Evolutionary conservation across 495 filamentous ascomycete species (phyloP), one percentile per base, ranked within the genome.

Genomic region (Aspergillus biplanus): DNA sequence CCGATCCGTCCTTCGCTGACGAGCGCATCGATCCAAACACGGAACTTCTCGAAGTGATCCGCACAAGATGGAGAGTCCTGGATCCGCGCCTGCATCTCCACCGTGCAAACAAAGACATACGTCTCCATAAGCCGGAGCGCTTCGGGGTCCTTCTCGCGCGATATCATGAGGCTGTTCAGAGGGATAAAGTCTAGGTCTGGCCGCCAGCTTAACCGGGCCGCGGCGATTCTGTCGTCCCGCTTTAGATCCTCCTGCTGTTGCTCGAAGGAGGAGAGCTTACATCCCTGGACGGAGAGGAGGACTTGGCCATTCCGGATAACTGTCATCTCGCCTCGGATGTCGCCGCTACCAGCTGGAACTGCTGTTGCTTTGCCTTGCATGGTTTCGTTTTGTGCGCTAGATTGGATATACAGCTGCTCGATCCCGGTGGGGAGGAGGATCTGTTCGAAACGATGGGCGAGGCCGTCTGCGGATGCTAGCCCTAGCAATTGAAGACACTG

Each of bases 141-240:
- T 18, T n/a, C 0, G 12, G 42, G 32, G 33, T 59, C 42, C 31
- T 49, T 59, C 13, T 8, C 27, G 9, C 33, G 42, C 2, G 44
- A 49, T 11, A 18, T 32, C 56, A 59, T 59, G 5, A 49, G 42
- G 5, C 56, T 49, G 12, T 49, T 27, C 11, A 59, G 56, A 4
- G 42, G 27, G n/a, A 49, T 32, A n/a, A 59, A 49, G 13, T 59
- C 56, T 15, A 59, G 32, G 49, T 59, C 42, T 32, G 56, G 56
- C 33, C 44, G 34, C 56, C 56, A 59, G 56, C 31, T 35, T 21
- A 59, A 9, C 21, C 44, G 42, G 4, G 44, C 42, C 21, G 42
- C 56, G 12, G 56, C 44, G 4, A 49, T 48, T 35, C 44, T 33
- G 27, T 49, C 32, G 6, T 49, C 56, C 27, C 46, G 16, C 7